These are phyloP conservation scores for Sugiyamaella marilandica DNA, from an alignment of 805 yeast genomes.

Conservation along the genomic window DNA sequence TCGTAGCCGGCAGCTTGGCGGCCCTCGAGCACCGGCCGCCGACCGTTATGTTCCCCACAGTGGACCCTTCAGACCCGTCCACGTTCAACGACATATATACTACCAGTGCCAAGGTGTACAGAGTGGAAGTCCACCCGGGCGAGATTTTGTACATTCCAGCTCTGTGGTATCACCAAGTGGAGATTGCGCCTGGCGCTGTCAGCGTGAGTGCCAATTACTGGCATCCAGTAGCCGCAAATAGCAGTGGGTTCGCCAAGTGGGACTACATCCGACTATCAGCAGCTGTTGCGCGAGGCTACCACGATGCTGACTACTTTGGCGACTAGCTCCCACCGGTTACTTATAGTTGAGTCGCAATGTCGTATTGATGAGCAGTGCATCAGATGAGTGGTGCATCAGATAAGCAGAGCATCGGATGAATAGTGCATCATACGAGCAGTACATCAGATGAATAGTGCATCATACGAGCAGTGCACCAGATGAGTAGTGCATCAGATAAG, in stretches of 20 bases:
- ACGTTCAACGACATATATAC: constrained; percentile 13
- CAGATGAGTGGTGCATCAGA: no score
- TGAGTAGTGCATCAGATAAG: background rate
- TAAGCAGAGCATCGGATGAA: no score
- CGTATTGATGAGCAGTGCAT: no score
- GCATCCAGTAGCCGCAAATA: constrained; percentile 27
- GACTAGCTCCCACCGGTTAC: background rate
- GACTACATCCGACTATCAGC: constrained; percentile 26
- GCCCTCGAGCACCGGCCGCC: background rate
- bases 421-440: no score
- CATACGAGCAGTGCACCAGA: no score
- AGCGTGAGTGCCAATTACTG: constrained; percentile 34
- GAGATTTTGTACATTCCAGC: constrained; percentile 37
- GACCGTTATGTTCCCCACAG: constrained; percentile 32
- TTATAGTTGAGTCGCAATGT: no score
- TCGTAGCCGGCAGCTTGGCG: background rate
- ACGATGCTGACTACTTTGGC: constrained; percentile 22
- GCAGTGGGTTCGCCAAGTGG: constrained; percentile 30
- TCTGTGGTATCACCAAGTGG: constrained; percentile 39
- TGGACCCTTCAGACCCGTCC: constrained; percentile 27
- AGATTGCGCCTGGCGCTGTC: constrained; percentile 18
- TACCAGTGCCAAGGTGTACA: constrained; percentile 20
- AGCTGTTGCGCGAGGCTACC: constrained; percentile 21
- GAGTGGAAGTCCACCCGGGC: constrained; percentile 34
- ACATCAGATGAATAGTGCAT: background rate